Conservation (phyloP, 1,284 basidiomycete genomes). For the Ustilago bromivora region DNA sequence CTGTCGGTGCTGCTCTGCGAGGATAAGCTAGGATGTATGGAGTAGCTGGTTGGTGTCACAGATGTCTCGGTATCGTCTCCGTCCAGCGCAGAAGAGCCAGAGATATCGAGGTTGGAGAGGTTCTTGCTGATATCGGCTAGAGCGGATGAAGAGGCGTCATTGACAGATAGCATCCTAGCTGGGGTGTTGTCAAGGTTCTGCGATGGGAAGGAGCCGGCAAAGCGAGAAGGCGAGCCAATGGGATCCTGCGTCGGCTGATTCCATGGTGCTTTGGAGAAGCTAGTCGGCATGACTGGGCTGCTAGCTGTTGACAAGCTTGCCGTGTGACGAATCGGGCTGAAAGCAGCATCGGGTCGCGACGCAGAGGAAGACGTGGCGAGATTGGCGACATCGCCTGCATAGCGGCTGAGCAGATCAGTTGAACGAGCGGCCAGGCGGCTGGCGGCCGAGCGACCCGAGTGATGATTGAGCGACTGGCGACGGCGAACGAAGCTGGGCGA, state of each 20-base stretch:
- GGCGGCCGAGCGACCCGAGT: slow-evolving; percentile 35
- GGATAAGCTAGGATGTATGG: slow-evolving; percentile 16
- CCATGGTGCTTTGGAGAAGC: slow-evolving; percentile 43
- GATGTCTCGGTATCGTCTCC: slow-evolving; percentile 12
- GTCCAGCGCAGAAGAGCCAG: slow-evolving; percentile 34
- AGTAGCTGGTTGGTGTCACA: slow-evolving; percentile 8
- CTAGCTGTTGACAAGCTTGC: slow-evolving; percentile 37
- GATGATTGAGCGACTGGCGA: slow-evolving; percentile 62
- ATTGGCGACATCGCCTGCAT: slow-evolving; percentile 14
- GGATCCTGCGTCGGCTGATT: slow-evolving; percentile 38
- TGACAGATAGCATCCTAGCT: slow-evolving; percentile 15
- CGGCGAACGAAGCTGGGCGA: slow-evolving; percentile 43
- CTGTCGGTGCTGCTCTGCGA: slow-evolving; percentile 20
- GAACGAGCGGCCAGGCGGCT: slow-evolving; percentile 41
- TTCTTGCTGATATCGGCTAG: slow-evolving; percentile 28
- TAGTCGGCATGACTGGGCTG: slow-evolving; percentile 38
- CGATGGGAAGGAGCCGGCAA: slow-evolving; percentile 41
- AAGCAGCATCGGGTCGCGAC: slow-evolving; percentile 26
- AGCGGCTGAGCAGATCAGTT: slow-evolving; percentile 20
- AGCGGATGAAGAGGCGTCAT: slow-evolving; percentile 24
- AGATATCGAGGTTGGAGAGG: slow-evolving; percentile 43
- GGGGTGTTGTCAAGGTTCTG: slow-evolving; percentile 28
- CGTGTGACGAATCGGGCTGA: slow-evolving; percentile 39
- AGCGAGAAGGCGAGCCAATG: slow-evolving; percentile 50
- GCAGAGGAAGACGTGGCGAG: slow-evolving; percentile 20